Percentiles rank a stretch among this genome's conserved stretches.
Conservation (phyloP, 352 stramenopile genomes). For the Aphanomyces cochlioides region DNA sequence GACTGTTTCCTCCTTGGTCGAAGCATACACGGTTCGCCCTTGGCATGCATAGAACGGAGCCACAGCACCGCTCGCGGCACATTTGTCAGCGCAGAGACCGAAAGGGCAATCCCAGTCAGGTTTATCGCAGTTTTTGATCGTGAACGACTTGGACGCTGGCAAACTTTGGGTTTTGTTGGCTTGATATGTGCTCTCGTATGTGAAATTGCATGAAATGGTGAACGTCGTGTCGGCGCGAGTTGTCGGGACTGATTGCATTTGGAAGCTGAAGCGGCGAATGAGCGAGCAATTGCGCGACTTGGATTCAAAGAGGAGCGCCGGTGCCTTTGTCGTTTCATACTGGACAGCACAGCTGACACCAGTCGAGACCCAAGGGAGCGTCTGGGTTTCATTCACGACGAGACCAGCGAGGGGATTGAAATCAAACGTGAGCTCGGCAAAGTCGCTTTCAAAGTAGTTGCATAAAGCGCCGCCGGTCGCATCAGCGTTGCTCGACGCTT, state of each 20-base stretch:
- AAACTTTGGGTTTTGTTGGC: constrained; percentile 33
- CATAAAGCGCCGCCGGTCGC: constrained; percentile 39
- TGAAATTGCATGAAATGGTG: constrained; percentile 50
- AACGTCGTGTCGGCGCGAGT: constrained; percentile 46
- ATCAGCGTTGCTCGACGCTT: constrained; percentile 37
- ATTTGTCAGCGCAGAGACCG: constrained; percentile 37
- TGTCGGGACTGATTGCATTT: constrained; percentile 43
- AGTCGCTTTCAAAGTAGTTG: constrained; percentile 54
- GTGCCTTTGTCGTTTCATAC: constrained; percentile 20
- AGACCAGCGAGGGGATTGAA: constrained; percentile 51
- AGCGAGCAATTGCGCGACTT: constrained; percentile 36
- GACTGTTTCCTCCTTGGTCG: background rate
- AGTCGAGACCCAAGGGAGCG: constrained; percentile 37
- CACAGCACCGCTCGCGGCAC: background rate
- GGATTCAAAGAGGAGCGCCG: constrained; percentile 4
- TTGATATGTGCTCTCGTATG: constrained; percentile 38
- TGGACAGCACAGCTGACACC: constrained; percentile 42
- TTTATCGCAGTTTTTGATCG: constrained; percentile 54
- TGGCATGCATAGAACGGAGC: constrained; percentile 21
- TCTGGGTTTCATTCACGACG: constrained; percentile 36
- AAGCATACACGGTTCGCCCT: constrained; percentile 2
- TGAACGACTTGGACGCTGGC: constrained; percentile 45
- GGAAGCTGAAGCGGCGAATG: constrained; percentile 51
- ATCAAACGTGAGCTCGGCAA: constrained; percentile 62
- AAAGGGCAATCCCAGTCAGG: constrained; percentile 47